Percentiles rank a stretch among this genome's conserved stretches.
Evolutionary conservation across 139 green algal species (phyloP).

Genomic region (Micractinium conductrix): DNA sequence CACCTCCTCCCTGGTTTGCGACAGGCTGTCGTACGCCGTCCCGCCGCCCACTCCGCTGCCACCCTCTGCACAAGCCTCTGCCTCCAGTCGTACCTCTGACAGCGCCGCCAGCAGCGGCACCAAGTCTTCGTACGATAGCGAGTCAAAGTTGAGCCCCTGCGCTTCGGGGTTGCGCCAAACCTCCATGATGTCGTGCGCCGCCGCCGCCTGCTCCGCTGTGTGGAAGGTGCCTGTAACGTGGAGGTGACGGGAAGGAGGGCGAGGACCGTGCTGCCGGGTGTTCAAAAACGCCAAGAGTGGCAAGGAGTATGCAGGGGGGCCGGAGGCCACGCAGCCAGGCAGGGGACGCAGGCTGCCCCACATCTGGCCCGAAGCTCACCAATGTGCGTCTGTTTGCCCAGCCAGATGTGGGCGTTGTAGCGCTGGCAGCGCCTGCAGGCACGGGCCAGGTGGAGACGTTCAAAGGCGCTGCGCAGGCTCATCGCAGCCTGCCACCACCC

Average conservation of each 20-base stretch:
- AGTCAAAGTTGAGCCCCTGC: slow-evolving; percentile 24
- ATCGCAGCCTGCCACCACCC: neutral
- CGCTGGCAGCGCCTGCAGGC: slow-evolving; percentile 31
- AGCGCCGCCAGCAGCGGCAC: slow-evolving; percentile 23
- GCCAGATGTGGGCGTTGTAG: slow-evolving; percentile 37
- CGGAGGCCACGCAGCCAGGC: too few relatives aligned
- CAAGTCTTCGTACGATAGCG: neutral
- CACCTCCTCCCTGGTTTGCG: neutral
- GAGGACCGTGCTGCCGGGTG: too few relatives aligned
- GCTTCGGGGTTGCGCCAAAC: slow-evolving; percentile 21
- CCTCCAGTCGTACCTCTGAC: slow-evolving; percentile 8
- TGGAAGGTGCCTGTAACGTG: slow-evolving; percentile 27
- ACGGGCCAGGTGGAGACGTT: neutral
- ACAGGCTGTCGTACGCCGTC: neutral
- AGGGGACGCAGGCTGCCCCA: too few relatives aligned
- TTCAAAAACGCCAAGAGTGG: too few relatives aligned
- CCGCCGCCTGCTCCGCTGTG: slow-evolving; percentile 25
- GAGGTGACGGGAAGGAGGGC: neutral
- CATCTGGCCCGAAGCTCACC: slow-evolving; percentile 1
- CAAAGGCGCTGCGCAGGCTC: neutral
- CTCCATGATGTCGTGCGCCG: slow-evolving; percentile 34
- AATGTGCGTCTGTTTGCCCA: slow-evolving; percentile 35
- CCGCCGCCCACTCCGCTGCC: neutral
- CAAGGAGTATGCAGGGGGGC: too few relatives aligned
- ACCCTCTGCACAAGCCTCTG: neutral